Evolutionary conservation across 1,284 basidiomycete species (phyloP), one percentile per base, ranked within the genome.

Genomic region (Heterobasidion annosum): DNA sequence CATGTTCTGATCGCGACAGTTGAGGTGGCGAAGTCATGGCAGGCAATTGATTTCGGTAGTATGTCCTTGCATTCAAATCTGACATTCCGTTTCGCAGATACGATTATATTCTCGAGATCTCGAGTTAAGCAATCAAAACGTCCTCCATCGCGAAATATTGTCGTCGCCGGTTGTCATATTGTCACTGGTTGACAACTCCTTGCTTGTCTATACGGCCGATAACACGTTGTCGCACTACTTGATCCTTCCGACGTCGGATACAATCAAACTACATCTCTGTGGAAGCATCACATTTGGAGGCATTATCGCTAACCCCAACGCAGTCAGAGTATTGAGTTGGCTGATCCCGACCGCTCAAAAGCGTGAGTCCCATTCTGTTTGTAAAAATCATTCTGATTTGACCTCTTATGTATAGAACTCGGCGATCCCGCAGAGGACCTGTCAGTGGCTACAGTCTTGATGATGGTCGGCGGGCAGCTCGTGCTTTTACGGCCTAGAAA

Each of bases 181-280:
- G 52, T 94, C 93, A 7, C 75, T 98, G 6, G 91, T 98, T 55
- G 97, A 98, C 70, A 97, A 96, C 65, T 96, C 93, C 0, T 73
- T 99, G n/a, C 78, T 99, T 49, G 92, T 97, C 15, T 99, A 98
- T 70, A 98, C 94, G 1, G 81, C 85, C n/a, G 95, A 98, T 69
- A 99, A 99, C 66, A 95, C 88, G 33, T 75, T 99, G 50, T 85
- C 85, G 62, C 97, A 99, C 70, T 99, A 92, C 67, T 70, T 98
- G 61, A 92, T 99, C 59, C 79, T 93, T 34, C 91, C 93, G 1
- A 93, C 93, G 0, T 70, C 79, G 13, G 86, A 93, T 51, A 82
- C 83, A 2, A 93, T 97, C 67, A 86, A 85, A 61, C 73, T 99
- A 35, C 88, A 93, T 63, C 70, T 93, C 3, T 98, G 96, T 66